phyloP scores from a whole-genome alignment of 768 basidiomycete genomes.

The Candolleomyces aberdarensis region DNA sequence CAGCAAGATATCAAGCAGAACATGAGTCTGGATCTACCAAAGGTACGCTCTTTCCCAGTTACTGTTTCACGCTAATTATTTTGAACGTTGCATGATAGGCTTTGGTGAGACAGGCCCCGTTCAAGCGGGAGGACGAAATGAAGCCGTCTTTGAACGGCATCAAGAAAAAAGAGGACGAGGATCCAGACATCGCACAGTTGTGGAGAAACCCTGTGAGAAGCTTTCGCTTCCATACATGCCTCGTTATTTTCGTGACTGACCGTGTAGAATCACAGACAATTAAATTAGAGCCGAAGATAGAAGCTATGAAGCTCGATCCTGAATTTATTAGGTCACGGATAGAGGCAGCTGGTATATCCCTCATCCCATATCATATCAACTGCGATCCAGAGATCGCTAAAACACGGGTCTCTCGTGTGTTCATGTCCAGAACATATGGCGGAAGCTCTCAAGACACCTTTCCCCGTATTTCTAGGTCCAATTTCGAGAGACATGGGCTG shows the following conservation, averaged over 20 bases:
- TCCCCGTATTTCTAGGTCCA: slow-evolving; percentile 13
- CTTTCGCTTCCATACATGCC: neutral
- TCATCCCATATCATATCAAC: neutral
- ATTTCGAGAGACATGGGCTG: slow-evolving; percentile 20
- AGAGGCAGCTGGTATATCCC: neutral
- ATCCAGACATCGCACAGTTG: too few species aligned
- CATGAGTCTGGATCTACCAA: too few species aligned
- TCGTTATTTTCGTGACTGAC: neutral
- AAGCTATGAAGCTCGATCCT: neutral
- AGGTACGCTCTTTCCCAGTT: too few species aligned
- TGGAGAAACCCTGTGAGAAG: neutral
- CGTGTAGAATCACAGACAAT: too few species aligned
- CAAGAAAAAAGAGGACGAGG: too few species aligned
- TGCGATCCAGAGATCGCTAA: neutral
- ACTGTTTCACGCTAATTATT: too few species aligned
- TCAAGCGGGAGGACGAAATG: too few species aligned
- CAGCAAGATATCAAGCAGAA: too few species aligned
- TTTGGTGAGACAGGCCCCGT: too few species aligned
- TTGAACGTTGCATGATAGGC: too few species aligned
- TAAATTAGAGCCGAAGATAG: neutral
- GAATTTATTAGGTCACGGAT: neutral
- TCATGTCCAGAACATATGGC: slow-evolving; percentile 22
- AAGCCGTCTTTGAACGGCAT: too few species aligned
- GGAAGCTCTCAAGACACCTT: slow-evolving; percentile 18
- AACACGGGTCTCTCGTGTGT: slow-evolving; percentile 8